phyloP scores from a whole-genome alignment of 208 protist species.

The Trypanosoma lewisi region DNA sequence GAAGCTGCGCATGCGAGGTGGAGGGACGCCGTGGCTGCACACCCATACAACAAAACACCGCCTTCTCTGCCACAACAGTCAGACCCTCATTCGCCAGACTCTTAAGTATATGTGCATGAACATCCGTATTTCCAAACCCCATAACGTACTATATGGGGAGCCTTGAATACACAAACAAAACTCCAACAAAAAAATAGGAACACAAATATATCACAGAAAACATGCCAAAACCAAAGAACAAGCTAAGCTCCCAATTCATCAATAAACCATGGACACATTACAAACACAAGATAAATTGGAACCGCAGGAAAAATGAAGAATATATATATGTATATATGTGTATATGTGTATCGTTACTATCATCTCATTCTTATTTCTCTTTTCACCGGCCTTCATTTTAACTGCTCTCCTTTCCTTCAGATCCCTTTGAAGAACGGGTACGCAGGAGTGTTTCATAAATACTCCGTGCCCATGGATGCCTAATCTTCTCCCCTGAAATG shows the following conservation, averaged over 20 bases:
- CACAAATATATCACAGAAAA: not conserved
- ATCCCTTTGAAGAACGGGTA: conserved; percentile 23
- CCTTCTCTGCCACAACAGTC: conserved; percentile 1
- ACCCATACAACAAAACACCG: conserved; percentile 14
- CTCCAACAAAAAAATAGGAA: not conserved
- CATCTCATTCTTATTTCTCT: not conserved
- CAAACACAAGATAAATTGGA: not conserved
- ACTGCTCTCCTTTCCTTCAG: not conserved
- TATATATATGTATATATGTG: not conserved
- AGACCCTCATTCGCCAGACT: conserved; percentile 7
- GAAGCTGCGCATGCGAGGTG: conserved; percentile 2
- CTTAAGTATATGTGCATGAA: conserved; percentile 13
- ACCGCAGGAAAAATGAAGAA: not conserved
- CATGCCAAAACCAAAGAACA: too few relatives aligned
- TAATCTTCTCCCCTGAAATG: conserved; percentile 57
- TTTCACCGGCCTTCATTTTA: not conserved
- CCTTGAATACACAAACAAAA: conserved; percentile 26
- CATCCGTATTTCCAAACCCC: conserved; percentile 7
- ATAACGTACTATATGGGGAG: not conserved
- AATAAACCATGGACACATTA: too few relatives aligned
- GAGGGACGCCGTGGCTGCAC: not conserved
- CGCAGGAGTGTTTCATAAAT: conserved; percentile 64
- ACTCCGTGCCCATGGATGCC: conserved; percentile 69
- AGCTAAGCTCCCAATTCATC: not conserved
- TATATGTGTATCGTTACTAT: not conserved